Base-by-base conservation (phyloP, 2,329 filamentous ascomycete species). In the Metarhizium anisopliae region DNA sequence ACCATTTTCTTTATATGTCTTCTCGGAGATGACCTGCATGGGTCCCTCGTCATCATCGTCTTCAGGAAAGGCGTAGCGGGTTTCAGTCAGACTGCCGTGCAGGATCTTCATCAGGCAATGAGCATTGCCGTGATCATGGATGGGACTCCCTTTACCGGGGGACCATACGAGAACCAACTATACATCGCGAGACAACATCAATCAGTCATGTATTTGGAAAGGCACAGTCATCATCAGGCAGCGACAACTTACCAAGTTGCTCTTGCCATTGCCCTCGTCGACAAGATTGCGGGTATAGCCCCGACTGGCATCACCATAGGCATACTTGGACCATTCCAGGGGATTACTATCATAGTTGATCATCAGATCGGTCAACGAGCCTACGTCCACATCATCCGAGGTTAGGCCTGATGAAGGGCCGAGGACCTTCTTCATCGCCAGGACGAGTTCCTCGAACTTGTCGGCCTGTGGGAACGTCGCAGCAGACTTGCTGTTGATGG, bases 81-180 rank as follows among this genome's bases (percentile, higher is more conserved):
- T 92, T 74, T 96, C 92, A 63, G 84, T 88, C 58, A 96, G 75
- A 59, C 77, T 80, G 50, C 92, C 92, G 62, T 84, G 84, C 59
- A 96, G 80, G 61, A 93, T 85, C 77, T 87, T 95, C 90, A 96
- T 96, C 63, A 96, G 77, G 72, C 92, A 96, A 69, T 96, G 92
- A 43, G 91, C 89, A 59, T 93, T 89, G 67, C 86, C 86, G 70
- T 90, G 87, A 69, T 96, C 92, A 68, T 96, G 92, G 67, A 96
- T 90, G 11, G 88, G 86, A 64, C 87, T 93, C 42, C 82, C 82
- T 72, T 90, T 90, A 53, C 88, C 87, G 0, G 92, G 91, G 16
- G 85, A 86, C 92, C 92, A 96, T 43, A 95, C 91, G 45, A 96
- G 82, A 51, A 96, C 83, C 59, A 95, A 81, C 88, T 93, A 29